Conservation (phyloP, 2,329 filamentous ascomycete genomes). For the Trichoderma sp. region DNA sequence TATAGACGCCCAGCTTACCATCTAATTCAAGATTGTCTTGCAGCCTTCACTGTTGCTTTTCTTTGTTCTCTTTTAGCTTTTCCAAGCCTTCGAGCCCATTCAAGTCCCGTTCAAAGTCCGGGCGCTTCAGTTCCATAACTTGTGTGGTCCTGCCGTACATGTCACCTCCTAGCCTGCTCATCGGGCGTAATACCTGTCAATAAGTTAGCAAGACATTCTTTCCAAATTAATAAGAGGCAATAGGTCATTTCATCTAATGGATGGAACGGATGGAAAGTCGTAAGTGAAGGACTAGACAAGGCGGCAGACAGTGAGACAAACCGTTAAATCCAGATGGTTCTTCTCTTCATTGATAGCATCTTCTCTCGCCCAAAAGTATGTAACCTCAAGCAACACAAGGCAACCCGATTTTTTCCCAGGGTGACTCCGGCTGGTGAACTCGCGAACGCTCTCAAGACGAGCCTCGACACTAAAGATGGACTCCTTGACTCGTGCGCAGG, state of each 20-base stretch:
- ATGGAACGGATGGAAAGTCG: background rate
- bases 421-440: background rate
- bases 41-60: background rate
- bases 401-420: background rate
- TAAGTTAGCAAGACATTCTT: background rate
- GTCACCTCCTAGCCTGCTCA: background rate
- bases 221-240: background rate
- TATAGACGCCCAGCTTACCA: background rate
- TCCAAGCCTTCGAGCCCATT: background rate
- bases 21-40: background rate
- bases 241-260: background rate
- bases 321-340: background rate
- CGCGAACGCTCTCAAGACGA: background rate
- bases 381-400: background rate
- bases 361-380: background rate
- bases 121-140: background rate
- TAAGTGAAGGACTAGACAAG: background rate
- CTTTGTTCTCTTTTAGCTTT: background rate
- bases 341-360: background rate
- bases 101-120: background rate
- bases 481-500: background rate
- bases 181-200: background rate
- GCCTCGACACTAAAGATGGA: background rate
- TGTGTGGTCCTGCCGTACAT: background rate
- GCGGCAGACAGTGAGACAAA: background rate